Conservation (phyloP, 2,329 filamentous ascomycete species). For the Dactylellina parvicollis region DNA sequence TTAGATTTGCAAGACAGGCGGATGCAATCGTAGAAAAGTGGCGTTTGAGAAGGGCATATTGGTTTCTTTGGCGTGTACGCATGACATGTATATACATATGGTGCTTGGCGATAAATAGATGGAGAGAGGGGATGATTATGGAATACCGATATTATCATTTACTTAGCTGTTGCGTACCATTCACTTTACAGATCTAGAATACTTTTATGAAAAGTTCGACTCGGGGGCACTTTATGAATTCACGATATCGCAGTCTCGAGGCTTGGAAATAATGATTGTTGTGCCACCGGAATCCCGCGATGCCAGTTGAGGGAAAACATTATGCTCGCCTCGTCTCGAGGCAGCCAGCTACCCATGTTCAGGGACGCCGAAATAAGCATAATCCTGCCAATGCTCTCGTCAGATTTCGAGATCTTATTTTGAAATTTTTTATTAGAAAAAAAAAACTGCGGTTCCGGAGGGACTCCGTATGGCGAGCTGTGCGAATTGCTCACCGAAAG, state of each 20-base stretch:
- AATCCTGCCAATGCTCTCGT: too few species aligned
- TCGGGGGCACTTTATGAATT: neutral
- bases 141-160: too few species aligned
- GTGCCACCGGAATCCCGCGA: conserved; percentile 9
- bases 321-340: conserved; percentile 34
- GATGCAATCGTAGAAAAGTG: conserved; percentile 1
- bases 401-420: conserved; percentile 4
- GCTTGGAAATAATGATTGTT: neutral
- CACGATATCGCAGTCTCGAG: conserved; percentile 44
- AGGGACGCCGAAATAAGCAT: conserved; percentile 20
- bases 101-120: too few species aligned
- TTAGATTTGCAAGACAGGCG: neutral
- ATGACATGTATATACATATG: too few species aligned
- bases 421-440: conserved; percentile 5
- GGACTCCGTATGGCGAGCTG: too few species aligned
- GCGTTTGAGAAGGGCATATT: conserved; percentile 6
- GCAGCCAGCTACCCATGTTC: neutral
- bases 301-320: neutral
- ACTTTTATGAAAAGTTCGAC: conserved; percentile 1
- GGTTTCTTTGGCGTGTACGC: too few species aligned
- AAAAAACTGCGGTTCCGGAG: conserved; percentile 7
- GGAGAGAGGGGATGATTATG: too few species aligned
- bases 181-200: neutral
- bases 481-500: too few species aligned
- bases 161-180: too few species aligned